These are phyloP conservation scores for Acer saccharum DNA, from an alignment of 345 rosid genomes.

Conservation along the genomic window DNA sequence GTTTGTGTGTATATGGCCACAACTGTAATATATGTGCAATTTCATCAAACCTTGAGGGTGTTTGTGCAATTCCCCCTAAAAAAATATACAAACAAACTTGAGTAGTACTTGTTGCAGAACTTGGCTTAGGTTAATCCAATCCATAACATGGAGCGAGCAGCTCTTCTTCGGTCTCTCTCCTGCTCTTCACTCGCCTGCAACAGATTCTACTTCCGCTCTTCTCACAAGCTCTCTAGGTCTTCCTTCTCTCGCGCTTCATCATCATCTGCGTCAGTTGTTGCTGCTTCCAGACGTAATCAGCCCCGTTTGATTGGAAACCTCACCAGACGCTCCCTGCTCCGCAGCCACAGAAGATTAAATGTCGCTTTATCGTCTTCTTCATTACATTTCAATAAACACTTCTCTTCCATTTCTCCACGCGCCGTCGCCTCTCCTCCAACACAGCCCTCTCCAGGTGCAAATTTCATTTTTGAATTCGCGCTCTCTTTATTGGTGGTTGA, in stretches of 20 bases:
- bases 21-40: too few species aligned
- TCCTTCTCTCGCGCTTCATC: constrained; percentile 19
- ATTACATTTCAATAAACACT: constrained; percentile 30
- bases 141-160: constrained; percentile 44
- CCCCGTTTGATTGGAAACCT: constrained; percentile 38
- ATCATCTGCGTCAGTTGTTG: constrained; percentile 28
- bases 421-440: constrained; percentile 71
- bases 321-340: constrained; percentile 47
- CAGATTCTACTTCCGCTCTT: constrained; percentile 47
- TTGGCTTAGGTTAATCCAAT: not conserved
- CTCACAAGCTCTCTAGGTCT: constrained; percentile 42
- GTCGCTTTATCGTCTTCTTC: constrained; percentile 33
- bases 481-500: not conserved
- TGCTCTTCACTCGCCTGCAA: constrained; percentile 46
- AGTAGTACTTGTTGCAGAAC: not conserved
- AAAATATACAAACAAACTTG: too few species aligned
- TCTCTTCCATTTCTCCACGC: constrained; percentile 57
- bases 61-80: too few species aligned
- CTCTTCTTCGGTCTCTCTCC: constrained; percentile 58
- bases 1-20: too few species aligned
- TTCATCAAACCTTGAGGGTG: too few species aligned
- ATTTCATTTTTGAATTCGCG: not conserved
- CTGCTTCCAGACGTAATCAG: constrained; percentile 19
- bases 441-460: constrained; percentile 61
- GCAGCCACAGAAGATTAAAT: constrained; percentile 36